Evolutionary conservation across 2,329 filamentous ascomycete genomes (phyloP).

Genomic region (Sarocladiaceae sp.): DNA sequence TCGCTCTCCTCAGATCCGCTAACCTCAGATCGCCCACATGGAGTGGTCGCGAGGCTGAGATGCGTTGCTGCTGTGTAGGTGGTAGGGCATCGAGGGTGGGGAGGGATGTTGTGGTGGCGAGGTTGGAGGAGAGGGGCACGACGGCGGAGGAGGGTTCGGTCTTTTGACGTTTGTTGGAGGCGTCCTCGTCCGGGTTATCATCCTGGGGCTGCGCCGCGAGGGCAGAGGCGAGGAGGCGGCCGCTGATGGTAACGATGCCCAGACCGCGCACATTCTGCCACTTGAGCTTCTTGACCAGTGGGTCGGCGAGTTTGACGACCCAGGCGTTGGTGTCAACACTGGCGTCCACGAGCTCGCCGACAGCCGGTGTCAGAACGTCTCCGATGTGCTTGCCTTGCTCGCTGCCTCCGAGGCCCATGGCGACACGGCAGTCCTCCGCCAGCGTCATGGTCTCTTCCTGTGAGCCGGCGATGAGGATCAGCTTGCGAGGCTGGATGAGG

Average conservation of each 20-base stretch:
- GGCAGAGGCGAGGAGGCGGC: conserved; percentile 47
- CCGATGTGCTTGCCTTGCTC: conserved; percentile 45
- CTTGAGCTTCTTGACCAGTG: conserved; percentile 78
- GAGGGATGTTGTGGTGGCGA: conserved; percentile 12
- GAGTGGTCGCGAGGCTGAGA: conserved; percentile 77
- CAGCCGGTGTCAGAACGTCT: conserved; percentile 76
- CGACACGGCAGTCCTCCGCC: conserved; percentile 73
- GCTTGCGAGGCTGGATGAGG: conserved; percentile 86
- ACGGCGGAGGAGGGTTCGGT: conserved; percentile 28
- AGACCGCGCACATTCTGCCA: conserved; percentile 93
- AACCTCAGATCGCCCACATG: conserved; percentile 92
- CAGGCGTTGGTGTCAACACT: conserved; percentile 98
- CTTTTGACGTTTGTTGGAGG: conserved; percentile 45
- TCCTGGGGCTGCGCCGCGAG: conserved; percentile 40
- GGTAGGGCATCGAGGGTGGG: conserved; percentile 54
- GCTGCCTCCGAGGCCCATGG: conserved; percentile 39
- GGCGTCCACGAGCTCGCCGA: conserved; percentile 75
- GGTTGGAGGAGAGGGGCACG: conserved; percentile 20
- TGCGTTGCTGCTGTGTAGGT: conserved; percentile 56
- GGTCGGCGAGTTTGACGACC: conserved; percentile 85
- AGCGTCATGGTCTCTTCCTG: conserved; percentile 73
- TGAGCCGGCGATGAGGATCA: conserved; percentile 85
- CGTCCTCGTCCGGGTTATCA: conserved; percentile 18
- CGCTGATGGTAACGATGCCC: conserved; percentile 89
- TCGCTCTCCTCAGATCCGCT: conserved; percentile 78